These are phyloP conservation scores for Echinochloa phyllopogon DNA, from an alignment of 176 grass and related monocot species.

Conservation along the genomic window DNA sequence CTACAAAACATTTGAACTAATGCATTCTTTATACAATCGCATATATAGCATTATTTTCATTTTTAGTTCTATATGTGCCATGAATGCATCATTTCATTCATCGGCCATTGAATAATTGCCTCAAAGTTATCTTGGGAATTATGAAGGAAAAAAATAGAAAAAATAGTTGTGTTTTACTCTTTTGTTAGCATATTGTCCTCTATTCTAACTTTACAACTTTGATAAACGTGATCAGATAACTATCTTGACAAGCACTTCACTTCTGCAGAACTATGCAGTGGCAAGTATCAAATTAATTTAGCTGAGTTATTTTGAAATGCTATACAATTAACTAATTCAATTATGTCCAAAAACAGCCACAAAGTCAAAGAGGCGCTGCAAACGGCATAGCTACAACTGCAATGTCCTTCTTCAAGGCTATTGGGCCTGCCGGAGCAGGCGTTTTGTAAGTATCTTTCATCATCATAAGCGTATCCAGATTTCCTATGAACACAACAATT, in stretches of 20 bases:
- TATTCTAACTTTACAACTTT: conserved; percentile 5
- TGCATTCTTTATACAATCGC: not conserved
- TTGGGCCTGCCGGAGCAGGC: conserved; percentile 62
- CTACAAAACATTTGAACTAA: not conserved
- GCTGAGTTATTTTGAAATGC: not conserved
- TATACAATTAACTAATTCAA: not conserved
- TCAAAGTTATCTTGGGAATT: not conserved
- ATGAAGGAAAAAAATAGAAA: not conserved
- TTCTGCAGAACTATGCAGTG: conserved; percentile 86
- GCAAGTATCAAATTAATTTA: conserved; percentile 39
- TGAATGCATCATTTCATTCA: not conserved
- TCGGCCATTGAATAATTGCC: not conserved
- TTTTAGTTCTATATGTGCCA: not conserved
- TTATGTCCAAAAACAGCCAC: conserved; percentile 44
- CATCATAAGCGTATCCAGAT: not conserved
- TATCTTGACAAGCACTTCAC: conserved; percentile 62
- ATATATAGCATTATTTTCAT: not conserved
- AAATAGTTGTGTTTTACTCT: not conserved
- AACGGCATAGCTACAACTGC: conserved; percentile 58
- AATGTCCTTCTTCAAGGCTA: conserved; percentile 73
- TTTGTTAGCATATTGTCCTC: not conserved
- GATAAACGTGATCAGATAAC: conserved; percentile 59
- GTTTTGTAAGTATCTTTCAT: conserved; percentile 51
- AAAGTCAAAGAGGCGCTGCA: conserved; percentile 69
- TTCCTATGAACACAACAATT: not conserved